These are phyloP conservation scores for Diaporthe sp. DNA, from an alignment of 2,329 filamentous ascomycete species.

Conservation along the genomic window DNA sequence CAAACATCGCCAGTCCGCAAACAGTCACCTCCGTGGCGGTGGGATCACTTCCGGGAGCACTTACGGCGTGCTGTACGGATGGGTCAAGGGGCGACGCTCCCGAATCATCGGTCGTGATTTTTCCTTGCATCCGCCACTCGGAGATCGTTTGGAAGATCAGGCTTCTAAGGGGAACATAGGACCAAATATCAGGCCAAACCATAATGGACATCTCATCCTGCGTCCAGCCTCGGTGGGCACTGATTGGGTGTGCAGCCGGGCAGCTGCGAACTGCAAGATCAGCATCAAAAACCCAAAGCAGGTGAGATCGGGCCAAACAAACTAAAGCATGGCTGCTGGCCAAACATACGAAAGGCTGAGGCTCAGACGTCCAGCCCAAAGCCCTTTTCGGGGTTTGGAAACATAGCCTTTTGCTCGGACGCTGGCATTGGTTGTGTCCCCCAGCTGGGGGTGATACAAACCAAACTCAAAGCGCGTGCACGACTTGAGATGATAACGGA, in stretches of 20 bases:
- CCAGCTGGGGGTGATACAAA: conserved; percentile 18
- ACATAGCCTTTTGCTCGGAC: conserved; percentile 9
- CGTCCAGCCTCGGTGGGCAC: conserved; percentile 16
- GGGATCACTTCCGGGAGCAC: conserved; percentile 15
- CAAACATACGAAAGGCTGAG: conserved; percentile 16
- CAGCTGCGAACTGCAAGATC: conserved; percentile 16
- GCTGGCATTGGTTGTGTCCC: background rate
- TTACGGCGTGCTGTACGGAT: background rate
- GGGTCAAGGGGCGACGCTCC: conserved; percentile 6
- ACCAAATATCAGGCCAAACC: conserved; percentile 28
- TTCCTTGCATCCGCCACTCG: conserved; percentile 21
- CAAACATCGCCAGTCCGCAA: conserved; percentile 16
- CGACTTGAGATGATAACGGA: background rate
- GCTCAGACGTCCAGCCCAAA: background rate
- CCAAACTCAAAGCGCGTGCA: conserved; percentile 8
- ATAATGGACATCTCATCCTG: conserved; percentile 9
- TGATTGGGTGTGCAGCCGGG: background rate
- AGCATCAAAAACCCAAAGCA: conserved; percentile 3
- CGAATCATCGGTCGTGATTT: conserved; percentile 22
- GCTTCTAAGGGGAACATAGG: background rate
- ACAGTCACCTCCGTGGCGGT: background rate
- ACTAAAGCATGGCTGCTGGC: background rate
- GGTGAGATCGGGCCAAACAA: conserved; percentile 28
- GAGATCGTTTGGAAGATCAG: conserved; percentile 26
- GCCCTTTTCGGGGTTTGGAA: conserved; percentile 14